A percentile compares a stretch with the other conserved stretches of the same genome.
Evolutionary conservation across 805 yeast species (phyloP).

Genomic region (Candida lessepsii): DNA sequence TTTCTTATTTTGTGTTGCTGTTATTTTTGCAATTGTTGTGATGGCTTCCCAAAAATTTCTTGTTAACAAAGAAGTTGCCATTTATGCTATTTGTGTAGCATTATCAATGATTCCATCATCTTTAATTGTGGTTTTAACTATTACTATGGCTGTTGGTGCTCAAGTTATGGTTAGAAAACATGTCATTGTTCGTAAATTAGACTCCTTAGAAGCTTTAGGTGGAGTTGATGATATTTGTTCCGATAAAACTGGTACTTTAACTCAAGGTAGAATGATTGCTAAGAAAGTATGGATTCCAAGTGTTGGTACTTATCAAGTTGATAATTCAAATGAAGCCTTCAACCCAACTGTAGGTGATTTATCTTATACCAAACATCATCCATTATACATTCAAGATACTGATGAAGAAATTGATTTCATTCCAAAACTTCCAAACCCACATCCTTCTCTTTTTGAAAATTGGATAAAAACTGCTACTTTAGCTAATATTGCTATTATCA

Average conservation of each 20-base stretch:
- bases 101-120: constrained; percentile 41
- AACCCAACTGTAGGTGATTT: constrained; percentile 44
- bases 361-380: constrained; percentile 26
- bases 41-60: constrained; percentile 36
- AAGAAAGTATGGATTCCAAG: constrained; percentile 36
- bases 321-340: constrained; percentile 33
- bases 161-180: constrained; percentile 35
- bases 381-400: constrained; percentile 26
- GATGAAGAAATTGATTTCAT: constrained; percentile 41
- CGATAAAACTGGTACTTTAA: constrained; percentile 41
- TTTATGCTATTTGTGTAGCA: constrained; percentile 41
- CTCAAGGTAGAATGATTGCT: constrained; percentile 40
- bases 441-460: constrained; percentile 19
- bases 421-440: constrained; percentile 23
- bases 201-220: constrained; percentile 39
- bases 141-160: constrained; percentile 43
- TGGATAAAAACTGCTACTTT: constrained; percentile 38
- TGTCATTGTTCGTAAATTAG: constrained; percentile 38
- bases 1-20: constrained; percentile 47
- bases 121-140: constrained; percentile 37
- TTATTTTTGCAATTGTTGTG: constrained; percentile 37
- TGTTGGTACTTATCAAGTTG: constrained; percentile 32
- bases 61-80: constrained; percentile 36
- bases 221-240: constrained; percentile 41
- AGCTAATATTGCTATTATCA: constrained; percentile 41